Base-by-base conservation (phyloP, 139 green algal species). In the Tetradesmus lagerheimii region DNA sequence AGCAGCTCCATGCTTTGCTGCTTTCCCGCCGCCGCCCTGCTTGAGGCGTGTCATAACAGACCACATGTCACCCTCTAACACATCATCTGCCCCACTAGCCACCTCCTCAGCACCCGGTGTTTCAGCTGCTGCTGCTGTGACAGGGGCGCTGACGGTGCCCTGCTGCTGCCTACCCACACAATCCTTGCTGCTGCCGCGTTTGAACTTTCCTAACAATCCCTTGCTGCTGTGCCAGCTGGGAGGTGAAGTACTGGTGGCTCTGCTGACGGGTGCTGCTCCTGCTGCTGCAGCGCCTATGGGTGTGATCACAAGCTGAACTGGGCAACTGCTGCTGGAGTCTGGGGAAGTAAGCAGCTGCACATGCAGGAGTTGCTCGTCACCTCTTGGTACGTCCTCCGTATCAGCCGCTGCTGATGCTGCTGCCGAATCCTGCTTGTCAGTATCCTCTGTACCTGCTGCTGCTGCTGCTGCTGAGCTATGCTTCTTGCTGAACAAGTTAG, bases 31-130 rank as follows among this genome's bases (percentile, higher is more conserved):
- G 25, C 27, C 41, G 66, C 25, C 78, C 27, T 37, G 23, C 39
- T 64, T 80, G 25, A 88, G 64, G 6, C 83, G 37, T 5, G 64
- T 25, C 64, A 88, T 80, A 8, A 88, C 64, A 41, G 83, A 80
- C 83, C 83, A 88, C 83, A 88, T 88, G 64, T 88, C 83, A 4
- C 83, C 83, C 5, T 80, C 83, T 20, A 88, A 41, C 0, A 88
- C 11, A 43, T 80, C 83, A 38, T 88, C 83, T 50, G 18, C 35
- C 12, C 6, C 77, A 5, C 11, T 53, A 27, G 38, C 77, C 16
- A 23, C 37, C 12, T 29, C 80, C 23, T 11, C 57, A 71, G 16
- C 57, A 41, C 29, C 53, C 43, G 23, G 38, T 88, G 64, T n/a
- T 66, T 8, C 79, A 50, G 80, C 45, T 76, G 62, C 83, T 66